Evolutionary conservation across 768 basidiomycete genomes (phyloP), one percentile per base, ranked within the genome.

Genomic region (Candolleomyces aberdarensis): DNA sequence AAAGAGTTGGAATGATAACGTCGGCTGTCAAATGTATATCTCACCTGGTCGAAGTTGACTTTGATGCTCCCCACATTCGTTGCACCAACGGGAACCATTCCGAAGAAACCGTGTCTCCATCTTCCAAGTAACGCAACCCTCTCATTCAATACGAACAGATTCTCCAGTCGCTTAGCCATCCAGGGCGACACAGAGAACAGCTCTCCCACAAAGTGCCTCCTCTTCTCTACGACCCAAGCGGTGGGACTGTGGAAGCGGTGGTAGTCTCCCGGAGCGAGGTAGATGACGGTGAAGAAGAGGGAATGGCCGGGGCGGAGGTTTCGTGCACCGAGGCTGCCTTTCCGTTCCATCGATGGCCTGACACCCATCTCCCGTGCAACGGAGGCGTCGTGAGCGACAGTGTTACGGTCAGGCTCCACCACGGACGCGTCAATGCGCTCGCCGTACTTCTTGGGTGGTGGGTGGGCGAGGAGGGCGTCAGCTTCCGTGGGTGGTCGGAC

Each of bases 221-320:
- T 78, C 69, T 91, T 91, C 79, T 99, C 96, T 17, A 98, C 96
- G 5, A 99, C 95, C 97, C 97, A 98, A 7, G 92, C 87, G 0
- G 94, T 88, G 1, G 97, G 96, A 55, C 87, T 90, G 73, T 99
- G 97, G 83, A 97, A 99, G 15, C 96, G 86, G 69, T 99, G 96
- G 73, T 98, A 98, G 71, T 99, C 97, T 1, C 97, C 96, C 1
- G 97, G 97, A 0, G 96, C 97, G 58, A 99, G 90, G 76, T 98
- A 99, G 62, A 99, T 90, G 66, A 99, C 97, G 22, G 90, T 78
- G 73, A 98, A 99, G 76, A 86, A 97, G 22, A 98, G 85, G 17
- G 86, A 82, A 70, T 98, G 89, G 14, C 92, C 94, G 3, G 88
- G 83, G 63, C 85, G 84, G 48, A 88, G 78, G 44, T 76, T 77